These are phyloP conservation scores for Taiozyma sp. DNA, from an alignment of 1,139 yeast genomes.

Conservation along the genomic window DNA sequence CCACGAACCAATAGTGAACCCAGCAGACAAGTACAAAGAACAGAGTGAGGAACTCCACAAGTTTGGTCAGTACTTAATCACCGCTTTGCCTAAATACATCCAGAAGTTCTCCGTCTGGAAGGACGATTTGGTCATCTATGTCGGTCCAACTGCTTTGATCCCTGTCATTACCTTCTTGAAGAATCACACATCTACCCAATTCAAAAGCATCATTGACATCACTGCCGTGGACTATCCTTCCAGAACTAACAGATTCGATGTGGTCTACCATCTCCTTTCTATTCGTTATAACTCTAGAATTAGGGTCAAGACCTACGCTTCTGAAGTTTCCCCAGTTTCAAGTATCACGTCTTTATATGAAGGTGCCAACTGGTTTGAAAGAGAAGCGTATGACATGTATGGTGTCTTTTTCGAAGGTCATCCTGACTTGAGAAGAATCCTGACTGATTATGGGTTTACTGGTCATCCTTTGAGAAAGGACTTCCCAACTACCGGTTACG, in stretches of 20 bases:
- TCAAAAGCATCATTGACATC: slow-evolving; percentile 72
- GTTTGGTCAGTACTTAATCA: slow-evolving; percentile 76
- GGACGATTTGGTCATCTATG: slow-evolving; percentile 75
- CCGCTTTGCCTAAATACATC: slow-evolving; percentile 75
- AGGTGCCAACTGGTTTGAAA: slow-evolving; percentile 89
- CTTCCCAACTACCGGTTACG: slow-evolving; percentile 90
- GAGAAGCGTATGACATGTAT: slow-evolving; percentile 83
- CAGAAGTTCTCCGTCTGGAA: slow-evolving; percentile 90
- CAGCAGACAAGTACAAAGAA: slow-evolving; percentile 70
- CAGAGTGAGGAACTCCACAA: slow-evolving; percentile 74
- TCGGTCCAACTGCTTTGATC: slow-evolving; percentile 71
- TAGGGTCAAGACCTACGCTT: slow-evolving; percentile 85
- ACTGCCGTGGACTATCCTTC: slow-evolving; percentile 89
- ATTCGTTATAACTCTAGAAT: slow-evolving; percentile 84
- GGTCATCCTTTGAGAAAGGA: slow-evolving; percentile 92
- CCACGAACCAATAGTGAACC: slow-evolving; percentile 65
- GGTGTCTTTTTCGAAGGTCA: slow-evolving; percentile 87
- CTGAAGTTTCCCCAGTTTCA: slow-evolving; percentile 80
- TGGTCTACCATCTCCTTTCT: slow-evolving; percentile 77
- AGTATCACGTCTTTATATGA: slow-evolving; percentile 64
- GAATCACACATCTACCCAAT: slow-evolving; percentile 79
- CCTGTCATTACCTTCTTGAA: slow-evolving; percentile 69
- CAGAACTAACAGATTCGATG: slow-evolving; percentile 81
- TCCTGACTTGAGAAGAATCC: slow-evolving; percentile 85
- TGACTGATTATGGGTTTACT: slow-evolving; percentile 91